These are phyloP conservation scores for Aegilops umbellulata DNA, from an alignment of 176 grass and related monocot species.

Conservation along the genomic window DNA sequence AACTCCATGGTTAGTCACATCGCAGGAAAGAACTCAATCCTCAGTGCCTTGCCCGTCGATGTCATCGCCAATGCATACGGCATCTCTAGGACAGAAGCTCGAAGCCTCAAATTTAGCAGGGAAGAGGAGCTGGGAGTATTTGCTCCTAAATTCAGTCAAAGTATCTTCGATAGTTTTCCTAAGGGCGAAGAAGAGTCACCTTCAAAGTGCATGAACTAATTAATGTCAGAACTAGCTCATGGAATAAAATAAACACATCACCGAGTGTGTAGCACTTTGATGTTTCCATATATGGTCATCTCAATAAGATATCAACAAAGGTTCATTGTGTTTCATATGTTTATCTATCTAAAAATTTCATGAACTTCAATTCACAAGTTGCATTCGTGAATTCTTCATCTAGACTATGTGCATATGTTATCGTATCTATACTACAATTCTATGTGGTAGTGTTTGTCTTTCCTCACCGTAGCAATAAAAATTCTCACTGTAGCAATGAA, in stretches of 20 bases:
- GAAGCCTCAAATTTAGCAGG: background rate
- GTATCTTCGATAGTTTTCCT: background rate
- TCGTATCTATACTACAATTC: background rate
- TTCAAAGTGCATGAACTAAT: background rate
- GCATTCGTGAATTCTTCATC: background rate
- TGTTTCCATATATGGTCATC: background rate
- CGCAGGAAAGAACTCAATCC: conserved; percentile 8
- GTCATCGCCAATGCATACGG: background rate
- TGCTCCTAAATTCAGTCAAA: background rate
- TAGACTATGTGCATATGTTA: background rate
- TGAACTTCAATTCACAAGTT: background rate
- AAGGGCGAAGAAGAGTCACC: background rate
- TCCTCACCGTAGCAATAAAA: background rate
- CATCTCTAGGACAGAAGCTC: background rate
- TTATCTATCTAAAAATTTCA: background rate
- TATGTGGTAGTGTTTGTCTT: background rate
- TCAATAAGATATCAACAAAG: background rate
- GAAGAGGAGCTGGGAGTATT: background rate
- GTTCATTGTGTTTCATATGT: background rate
- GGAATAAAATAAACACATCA: background rate
- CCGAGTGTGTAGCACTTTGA: background rate
- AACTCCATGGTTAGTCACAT: background rate
- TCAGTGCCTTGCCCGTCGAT: conserved; percentile 19
- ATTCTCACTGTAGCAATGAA: background rate
- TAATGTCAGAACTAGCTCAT: background rate